Evolutionary conservation across 192 early-diverging fungal genomes (phyloP), one percentile per base, ranked within the genome.

Genomic region (Rhizophagus sp.): DNA sequence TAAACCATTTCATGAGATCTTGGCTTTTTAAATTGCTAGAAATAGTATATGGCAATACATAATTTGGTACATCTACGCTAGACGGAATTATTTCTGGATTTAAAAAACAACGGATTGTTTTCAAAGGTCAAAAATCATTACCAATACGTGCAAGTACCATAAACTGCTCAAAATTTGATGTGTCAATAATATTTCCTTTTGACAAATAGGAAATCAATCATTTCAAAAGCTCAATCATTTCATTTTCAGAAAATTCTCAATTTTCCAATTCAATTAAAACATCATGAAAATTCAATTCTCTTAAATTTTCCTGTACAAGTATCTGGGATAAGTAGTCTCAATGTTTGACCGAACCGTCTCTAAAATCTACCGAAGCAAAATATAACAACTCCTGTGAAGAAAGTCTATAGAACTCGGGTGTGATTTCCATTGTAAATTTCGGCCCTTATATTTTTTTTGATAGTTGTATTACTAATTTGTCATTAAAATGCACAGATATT

Each of bases 341-440:
- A 87, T 86, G 66, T 89, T 87, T 67, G 90, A 73, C 62, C 89
- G 88, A 12, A 92, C n/a, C 87, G 11, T 88, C 84, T 34, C 86
- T 87, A 24, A 94, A 81, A 22, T 84, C 85, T 12, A 94, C 92
- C 0, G 87, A 84, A 0, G 85, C 87, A 30, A 97, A 82, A 8
- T 86, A 86, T 61, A 97, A 95, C 62, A 97, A 89, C n/a, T 85
- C 83, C 78, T 95, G 84, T 0, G 94, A 93, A 0, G 94, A 94
- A 2, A 82, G 76, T n/a, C 88, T 83, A 74, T 86, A 81, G 68
- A 90, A 80, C 27, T 80, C 82, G 15, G 83, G 81, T 3, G 82
- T 24, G 11, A 95, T 82, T 11, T 87, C 73, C 85, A 97, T 41
- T 36, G 34, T 88, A 8, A 92, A 85, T n/a, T 89, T 80, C 13